Conservation (phyloP, 225 moss, liverwort and hornwort genomes). For the Lunularia cruciata region DNA sequence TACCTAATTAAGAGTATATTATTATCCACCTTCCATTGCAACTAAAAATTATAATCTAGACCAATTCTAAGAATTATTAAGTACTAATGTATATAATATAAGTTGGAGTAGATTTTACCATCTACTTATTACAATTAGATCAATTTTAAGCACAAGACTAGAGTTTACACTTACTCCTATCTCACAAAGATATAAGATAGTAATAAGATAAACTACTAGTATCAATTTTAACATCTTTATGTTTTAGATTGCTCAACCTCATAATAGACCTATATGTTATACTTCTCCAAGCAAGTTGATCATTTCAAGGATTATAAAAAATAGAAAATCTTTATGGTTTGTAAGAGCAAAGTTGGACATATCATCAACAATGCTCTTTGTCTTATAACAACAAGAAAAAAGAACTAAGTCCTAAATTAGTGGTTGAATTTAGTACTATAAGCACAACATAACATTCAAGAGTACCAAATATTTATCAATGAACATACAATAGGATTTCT, state of each 20-base stretch:
- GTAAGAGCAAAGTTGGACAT: conserved; percentile 32
- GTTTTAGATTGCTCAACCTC: conserved; percentile 59
- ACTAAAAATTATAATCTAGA: too few relatives aligned
- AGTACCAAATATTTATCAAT: conserved; percentile 45
- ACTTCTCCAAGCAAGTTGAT: conserved; percentile 49
- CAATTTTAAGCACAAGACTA: conserved; percentile 35
- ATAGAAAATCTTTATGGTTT: conserved; percentile 50
- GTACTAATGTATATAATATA: too few relatives aligned
- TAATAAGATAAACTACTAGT: conserved; percentile 54
- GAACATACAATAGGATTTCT: conserved; percentile 23
- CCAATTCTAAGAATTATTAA: too few relatives aligned
- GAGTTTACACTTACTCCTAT: conserved; percentile 40
- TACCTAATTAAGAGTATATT: too few relatives aligned
- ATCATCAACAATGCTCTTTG: conserved; percentile 55
- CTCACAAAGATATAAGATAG: conserved; percentile 56
- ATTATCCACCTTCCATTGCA: too few relatives aligned
- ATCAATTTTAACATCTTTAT: conserved; percentile 73
- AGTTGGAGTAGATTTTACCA: too few relatives aligned
- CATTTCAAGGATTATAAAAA: conserved; percentile 55
- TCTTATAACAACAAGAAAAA: conserved; percentile 62
- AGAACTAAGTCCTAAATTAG: conserved; percentile 78
- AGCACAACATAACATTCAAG: conserved; percentile 26
- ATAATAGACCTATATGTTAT: conserved; percentile 45
- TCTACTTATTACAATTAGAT: too few relatives aligned
- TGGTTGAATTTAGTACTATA: conserved; percentile 37